Base-by-base conservation (phyloP, 495 filamentous ascomycete genomes). In the Bacidia gigantensis region DNA sequence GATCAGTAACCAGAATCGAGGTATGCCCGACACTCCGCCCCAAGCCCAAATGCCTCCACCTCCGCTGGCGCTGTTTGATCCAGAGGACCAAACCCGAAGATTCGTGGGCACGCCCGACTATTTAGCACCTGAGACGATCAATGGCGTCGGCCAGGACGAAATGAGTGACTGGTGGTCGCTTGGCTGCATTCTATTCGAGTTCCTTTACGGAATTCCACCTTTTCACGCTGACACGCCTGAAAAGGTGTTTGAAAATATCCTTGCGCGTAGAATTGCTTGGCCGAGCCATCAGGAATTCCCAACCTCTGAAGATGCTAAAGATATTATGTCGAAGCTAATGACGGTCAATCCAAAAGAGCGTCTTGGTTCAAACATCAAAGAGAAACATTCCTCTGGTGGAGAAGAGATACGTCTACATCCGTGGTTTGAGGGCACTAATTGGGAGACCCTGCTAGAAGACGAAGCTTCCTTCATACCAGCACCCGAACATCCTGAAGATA, bases 131-230 rank as follows among this genome's bases (percentile, higher is more conserved):
- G 92, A 98, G 64, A 98, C 92, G 0, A 95, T 98, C 64, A 89
- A 86, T 60, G 92, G 92, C 46, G 77, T 86, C 54, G 87, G 89
- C 0, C 92, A 97, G 67, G 92, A 98, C 64, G 89, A 97, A 63
- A 89, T 89, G 57, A 96, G 92, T 65, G 92, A 98, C 77, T 98
- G 92, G 92, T 98, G 92, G 92, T 97, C 92, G 5, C 70, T 98
- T 43, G 92, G 92, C 1, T 97, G 92, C 60, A 97, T 98, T 54
- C 72, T 97, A 67, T 98, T 96, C 62, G 92, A 98, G 58, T 96
- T 95, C 55, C 70, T 98, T 18, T 97, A 85, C 63, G 84, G 92
- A 50, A 76, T 86, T 67, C 92, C 92, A 1, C 92, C 92, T 20
- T 98, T 98, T 67, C 88, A 98, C 63, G 92, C 87, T 3, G 72